phyloP scores from a whole-genome alignment of 2,329 filamentous ascomycete species.

The Didymella pomorum region DNA sequence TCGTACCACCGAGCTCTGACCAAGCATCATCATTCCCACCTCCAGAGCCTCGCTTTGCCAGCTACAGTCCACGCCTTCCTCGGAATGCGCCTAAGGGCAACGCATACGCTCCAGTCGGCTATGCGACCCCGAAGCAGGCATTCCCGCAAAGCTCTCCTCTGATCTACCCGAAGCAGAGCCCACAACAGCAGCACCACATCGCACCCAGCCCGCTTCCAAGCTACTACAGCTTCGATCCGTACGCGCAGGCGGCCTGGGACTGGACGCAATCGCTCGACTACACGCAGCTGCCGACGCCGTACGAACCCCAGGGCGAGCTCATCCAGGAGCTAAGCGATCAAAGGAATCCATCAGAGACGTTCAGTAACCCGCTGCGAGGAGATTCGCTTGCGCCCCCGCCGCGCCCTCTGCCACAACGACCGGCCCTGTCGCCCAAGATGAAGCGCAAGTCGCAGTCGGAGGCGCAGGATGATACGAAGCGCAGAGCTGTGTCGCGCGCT shows the following conservation, averaged over 20 bases:
- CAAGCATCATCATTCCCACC: slow-evolving; percentile 36
- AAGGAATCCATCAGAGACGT: not conserved
- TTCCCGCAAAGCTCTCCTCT: slow-evolving; percentile 28
- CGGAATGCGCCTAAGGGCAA: slow-evolving; percentile 32
- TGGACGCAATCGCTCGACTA: slow-evolving; percentile 50
- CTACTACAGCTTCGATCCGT: slow-evolving; percentile 33
- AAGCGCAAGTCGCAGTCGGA: slow-evolving; percentile 46
- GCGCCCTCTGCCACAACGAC: slow-evolving; percentile 33
- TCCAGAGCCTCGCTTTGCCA: slow-evolving; percentile 17
- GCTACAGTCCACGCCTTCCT: slow-evolving; percentile 21
- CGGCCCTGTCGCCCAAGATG: slow-evolving; percentile 40
- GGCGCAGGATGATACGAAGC: slow-evolving; percentile 43
- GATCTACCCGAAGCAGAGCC: slow-evolving; percentile 30
- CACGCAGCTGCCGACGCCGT: slow-evolving; percentile 45
- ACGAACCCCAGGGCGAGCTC: slow-evolving; percentile 58
- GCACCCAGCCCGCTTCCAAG: slow-evolving; percentile 25
- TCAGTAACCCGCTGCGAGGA: slow-evolving; percentile 41
- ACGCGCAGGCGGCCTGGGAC: slow-evolving; percentile 47
- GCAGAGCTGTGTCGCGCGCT: slow-evolving; percentile 43
- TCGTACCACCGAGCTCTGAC: slow-evolving; percentile 41
- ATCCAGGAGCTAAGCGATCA: slow-evolving; percentile 42
- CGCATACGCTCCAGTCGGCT: slow-evolving; percentile 31
- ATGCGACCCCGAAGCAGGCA: slow-evolving; percentile 29
- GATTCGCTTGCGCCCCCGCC: slow-evolving; percentile 39
- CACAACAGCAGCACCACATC: slow-evolving; percentile 29